A percentile compares a stretch with the other conserved stretches of the same genome.
Conservation (phyloP, 305 asterid genomes). For the Rubia peregrina region DNA sequence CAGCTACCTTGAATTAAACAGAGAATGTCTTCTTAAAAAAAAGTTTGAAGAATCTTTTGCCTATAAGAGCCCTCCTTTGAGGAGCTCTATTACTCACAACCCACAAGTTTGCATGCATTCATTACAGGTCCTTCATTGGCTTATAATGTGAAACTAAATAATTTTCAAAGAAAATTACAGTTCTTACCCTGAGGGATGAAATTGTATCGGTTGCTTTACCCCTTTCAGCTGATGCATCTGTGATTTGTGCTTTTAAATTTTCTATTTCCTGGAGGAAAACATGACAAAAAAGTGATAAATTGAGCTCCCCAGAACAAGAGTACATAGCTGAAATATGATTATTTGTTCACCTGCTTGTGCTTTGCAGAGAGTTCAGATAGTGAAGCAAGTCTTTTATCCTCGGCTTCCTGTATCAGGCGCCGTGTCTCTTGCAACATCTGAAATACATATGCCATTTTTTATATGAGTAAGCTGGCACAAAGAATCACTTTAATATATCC, state of each 20-base stretch:
- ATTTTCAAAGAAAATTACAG: constrained; percentile 9
- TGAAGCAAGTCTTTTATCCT: constrained; percentile 74
- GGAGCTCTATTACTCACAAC: not conserved
- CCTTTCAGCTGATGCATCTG: constrained; percentile 76
- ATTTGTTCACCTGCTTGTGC: constrained; percentile 69
- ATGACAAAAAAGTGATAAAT: not conserved
- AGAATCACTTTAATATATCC: not conserved
- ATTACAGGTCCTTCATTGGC: not conserved
- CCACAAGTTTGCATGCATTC: not conserved
- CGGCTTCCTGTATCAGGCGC: constrained; percentile 63
- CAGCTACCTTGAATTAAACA: not conserved
- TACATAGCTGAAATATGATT: constrained; percentile 13
- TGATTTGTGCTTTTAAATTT: constrained; percentile 73
- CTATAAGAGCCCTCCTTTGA: not conserved
- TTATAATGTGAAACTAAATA: not conserved
- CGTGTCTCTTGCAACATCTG: constrained; percentile 77
- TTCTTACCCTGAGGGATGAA: constrained; percentile 69
- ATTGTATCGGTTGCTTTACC: constrained; percentile 79
- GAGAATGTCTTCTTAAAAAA: not conserved
- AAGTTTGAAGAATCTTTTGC: not conserved
- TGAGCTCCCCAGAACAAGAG: not conserved
- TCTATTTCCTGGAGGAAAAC: constrained; percentile 60
- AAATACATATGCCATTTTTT: constrained; percentile 5
- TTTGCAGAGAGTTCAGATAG: constrained; percentile 65
- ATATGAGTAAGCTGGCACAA: not conserved